phyloP scores from a whole-genome alignment of 768 basidiomycete species.

The Lactifluus pinguis region DNA sequence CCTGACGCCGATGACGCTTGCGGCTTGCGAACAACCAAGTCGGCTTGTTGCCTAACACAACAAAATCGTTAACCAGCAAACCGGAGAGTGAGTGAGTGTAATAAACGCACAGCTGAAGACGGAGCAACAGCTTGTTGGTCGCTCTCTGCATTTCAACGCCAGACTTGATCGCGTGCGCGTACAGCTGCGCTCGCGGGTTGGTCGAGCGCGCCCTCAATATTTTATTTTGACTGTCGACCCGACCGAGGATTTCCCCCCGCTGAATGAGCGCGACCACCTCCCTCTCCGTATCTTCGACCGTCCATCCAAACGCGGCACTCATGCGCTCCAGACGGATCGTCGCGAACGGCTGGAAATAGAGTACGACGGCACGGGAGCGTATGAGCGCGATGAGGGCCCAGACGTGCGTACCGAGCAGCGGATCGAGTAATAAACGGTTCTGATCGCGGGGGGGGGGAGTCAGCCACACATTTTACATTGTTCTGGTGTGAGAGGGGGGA shows the following conservation, averaged over 20 bases:
- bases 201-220: slow-evolving; percentile 73
- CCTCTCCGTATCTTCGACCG: slow-evolving; percentile 56
- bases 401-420: slow-evolving; percentile 68
- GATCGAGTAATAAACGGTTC: slow-evolving; percentile 71
- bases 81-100: not conserved
- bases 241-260: slow-evolving; percentile 64
- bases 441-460: slow-evolving; percentile 25
- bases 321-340: slow-evolving; percentile 77
- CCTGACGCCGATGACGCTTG: slow-evolving; percentile 32
- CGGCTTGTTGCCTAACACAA: slow-evolving; percentile 65
- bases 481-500: not conserved
- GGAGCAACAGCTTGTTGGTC: slow-evolving; percentile 70
- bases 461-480: too few relatives aligned
- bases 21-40: slow-evolving; percentile 54
- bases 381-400: slow-evolving; percentile 56
- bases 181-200: slow-evolving; percentile 71
- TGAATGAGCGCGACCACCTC: slow-evolving; percentile 75
- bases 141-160: slow-evolving; percentile 63
- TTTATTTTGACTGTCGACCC: slow-evolving; percentile 90
- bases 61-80: not conserved
- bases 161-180: slow-evolving; percentile 62
- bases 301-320: slow-evolving; percentile 81
- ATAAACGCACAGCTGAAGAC: slow-evolving; percentile 66
- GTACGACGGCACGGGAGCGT: slow-evolving; percentile 66
- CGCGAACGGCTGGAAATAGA: slow-evolving; percentile 88